Conservation (phyloP, 768 basidiomycete genomes). For the Mycena olivaceomarginata region DNA sequence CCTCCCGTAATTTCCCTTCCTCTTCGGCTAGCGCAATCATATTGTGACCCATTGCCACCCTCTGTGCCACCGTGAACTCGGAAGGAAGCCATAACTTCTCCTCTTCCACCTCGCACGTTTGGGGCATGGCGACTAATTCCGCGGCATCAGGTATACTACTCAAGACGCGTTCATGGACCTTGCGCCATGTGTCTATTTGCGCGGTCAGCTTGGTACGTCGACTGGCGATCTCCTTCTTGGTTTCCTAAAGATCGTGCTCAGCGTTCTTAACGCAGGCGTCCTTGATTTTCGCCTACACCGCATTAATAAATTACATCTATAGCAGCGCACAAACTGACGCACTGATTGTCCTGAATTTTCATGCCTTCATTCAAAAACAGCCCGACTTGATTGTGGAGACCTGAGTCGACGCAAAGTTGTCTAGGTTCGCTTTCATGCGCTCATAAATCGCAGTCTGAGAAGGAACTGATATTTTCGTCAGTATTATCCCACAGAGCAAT, state of each 20-base stretch:
- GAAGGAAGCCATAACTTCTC: not conserved
- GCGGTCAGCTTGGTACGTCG: too few relatives aligned
- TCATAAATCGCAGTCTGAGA: slow-evolving; percentile 14
- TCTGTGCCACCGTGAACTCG: too few relatives aligned
- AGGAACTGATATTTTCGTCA: not conserved
- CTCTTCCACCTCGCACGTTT: not conserved
- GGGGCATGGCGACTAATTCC: not conserved
- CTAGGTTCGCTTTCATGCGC: not conserved
- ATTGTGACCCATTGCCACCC: too few relatives aligned
- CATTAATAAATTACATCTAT: not conserved
- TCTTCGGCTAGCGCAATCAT: too few relatives aligned
- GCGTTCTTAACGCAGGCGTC: not conserved
- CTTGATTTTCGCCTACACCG: not conserved
- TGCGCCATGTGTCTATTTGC: not conserved
- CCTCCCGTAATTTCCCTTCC: not conserved
- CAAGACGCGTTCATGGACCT: not conserved
- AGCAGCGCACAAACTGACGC: not conserved
- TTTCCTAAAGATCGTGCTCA: too few relatives aligned
- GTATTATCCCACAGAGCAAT: not conserved
- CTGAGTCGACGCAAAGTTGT: slow-evolving; percentile 19
- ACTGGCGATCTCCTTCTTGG: too few relatives aligned
- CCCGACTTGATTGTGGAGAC: not conserved
- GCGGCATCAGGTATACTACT: not conserved
- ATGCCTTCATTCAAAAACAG: slow-evolving; percentile 5
- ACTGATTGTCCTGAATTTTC: slow-evolving; percentile 5